Evolutionary conservation across 768 basidiomycete species (phyloP), one percentile per base, ranked within the genome.

Genomic region (Terana coerulea): DNA sequence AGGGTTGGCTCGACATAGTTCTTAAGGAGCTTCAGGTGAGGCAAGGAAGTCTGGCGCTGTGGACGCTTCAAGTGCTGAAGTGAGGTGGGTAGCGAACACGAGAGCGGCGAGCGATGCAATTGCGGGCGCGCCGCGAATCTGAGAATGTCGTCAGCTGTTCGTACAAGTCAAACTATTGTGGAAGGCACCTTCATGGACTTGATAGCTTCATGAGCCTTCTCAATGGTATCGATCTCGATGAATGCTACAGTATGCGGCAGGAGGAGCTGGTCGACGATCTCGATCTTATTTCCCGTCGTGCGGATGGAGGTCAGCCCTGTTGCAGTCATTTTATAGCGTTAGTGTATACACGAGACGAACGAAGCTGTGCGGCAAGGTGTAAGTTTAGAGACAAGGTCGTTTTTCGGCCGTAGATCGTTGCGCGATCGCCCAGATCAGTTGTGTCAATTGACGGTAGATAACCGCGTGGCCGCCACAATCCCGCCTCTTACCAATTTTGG

Each of bases 61-160:
- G 1, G 72, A 65, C 10, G 71, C 65, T 19, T 70, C 56, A 35
- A 88, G 67, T 6, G 77, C 80, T 3, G 72, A 72, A 3, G 79
- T 74, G 39, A 94, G 76, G 57, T 85, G 69, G 12, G 80, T 74
- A 0, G 88, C 79, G 48, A 95, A 72, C 0, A 88, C 80, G 12
- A 95, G 81, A 1, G 91, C 82, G 5, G 94, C 95, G 11, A 98
- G 81, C 1, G 93, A 92, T 1, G 88, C 95, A 39, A 98, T 98
- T 15, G 95, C 95, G 1, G 95, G 95, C 4, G 95, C 95, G 5
- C 95, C 95, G 42, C 95, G 84, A 58, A 88, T 88, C 82, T 85
- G 55, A 19, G 29, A 24, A 29, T 33, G 7, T n/a, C n/a, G 17
- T 44, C 40, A 41, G n/a, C n/a, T n/a, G n/a, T n/a, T 41, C 10